These are phyloP conservation scores for Plasmodium knowlesi DNA, from an alignment of 169 alveolate genomes.

Conservation along the genomic window DNA sequence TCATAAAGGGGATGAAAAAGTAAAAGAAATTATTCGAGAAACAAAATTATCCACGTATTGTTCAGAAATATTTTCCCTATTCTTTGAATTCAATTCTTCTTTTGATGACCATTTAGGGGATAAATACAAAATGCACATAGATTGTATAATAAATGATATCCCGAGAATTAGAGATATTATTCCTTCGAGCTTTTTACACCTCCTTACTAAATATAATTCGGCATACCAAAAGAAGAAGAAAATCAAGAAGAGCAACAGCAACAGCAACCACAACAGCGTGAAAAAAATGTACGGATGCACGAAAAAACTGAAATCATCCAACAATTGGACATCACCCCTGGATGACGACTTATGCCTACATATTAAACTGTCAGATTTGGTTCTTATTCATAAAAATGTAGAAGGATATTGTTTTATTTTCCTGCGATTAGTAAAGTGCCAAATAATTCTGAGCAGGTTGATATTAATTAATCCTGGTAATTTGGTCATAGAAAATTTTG, in stretches of 20 bases:
- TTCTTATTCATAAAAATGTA: slow-evolving; percentile 13
- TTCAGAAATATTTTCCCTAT: slow-evolving; percentile 37
- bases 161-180: slow-evolving; percentile 12
- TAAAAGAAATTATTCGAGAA: slow-evolving; percentile 8
- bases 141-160: slow-evolving; percentile 15
- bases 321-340: background rate
- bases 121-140: slow-evolving; percentile 38
- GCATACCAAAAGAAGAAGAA: slow-evolving; percentile 24
- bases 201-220: slow-evolving; percentile 36
- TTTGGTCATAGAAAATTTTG: slow-evolving; percentile 38
- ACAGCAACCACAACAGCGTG: background rate
- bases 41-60: slow-evolving; percentile 47
- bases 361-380: slow-evolving; percentile 39
- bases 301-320: background rate
- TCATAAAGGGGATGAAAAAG: background rate
- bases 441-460: slow-evolving; percentile 38
- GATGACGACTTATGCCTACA: slow-evolving; percentile 25
- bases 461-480: slow-evolving; percentile 16
- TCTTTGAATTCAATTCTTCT: slow-evolving; percentile 61
- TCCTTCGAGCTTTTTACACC: slow-evolving; percentile 39
- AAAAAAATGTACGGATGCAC: background rate
- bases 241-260: no score
- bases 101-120: slow-evolving; percentile 50
- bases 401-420: slow-evolving; percentile 31
- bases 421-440: slow-evolving; percentile 7